Base-by-base conservation (phyloP, 2,329 filamentous ascomycete species). In the Fusarium torulosum region DNA sequence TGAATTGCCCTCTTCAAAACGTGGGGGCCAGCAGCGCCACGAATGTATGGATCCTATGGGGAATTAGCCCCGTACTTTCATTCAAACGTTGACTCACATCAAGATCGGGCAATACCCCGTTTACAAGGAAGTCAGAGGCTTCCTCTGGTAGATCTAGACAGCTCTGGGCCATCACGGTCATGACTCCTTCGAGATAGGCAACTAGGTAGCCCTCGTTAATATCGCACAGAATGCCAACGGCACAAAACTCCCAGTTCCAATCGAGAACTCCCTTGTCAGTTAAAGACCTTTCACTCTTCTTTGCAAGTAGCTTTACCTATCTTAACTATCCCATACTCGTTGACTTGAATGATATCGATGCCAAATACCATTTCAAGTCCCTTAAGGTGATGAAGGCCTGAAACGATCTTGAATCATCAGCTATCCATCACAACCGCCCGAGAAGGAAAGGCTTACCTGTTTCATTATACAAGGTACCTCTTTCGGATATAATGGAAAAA, bases 241-340 rank as follows among this genome's bases (percentile, higher is more conserved):
- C 46, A 10, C 35, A 50, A 40, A 50, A 50, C 35, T 50, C 46
- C 35, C 35, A 40, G 23, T 50, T 50, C 46, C 46, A 50, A 50
- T 50, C 46, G 35, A 40, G 33, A 15, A 50, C 46, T 50, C 46
- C 21, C 25, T 49, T 37, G 21, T 49, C 29, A 49, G 45, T 49
- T 8, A 31, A 25, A 49, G 17, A 2, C 23, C 21, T 50, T 27
- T 29, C 21, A 50, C 15, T 20, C 44, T 46, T 23, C 10, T n/a
- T 11, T 35, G 14, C 13, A 6, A 17, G 17, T 23, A 23, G 46
- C 11, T 40, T 25, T 40, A 50, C 46, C 46, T 40, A 50, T 50
- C 35, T 50, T 50, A 17, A 50, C 11, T 33, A 42, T 4, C 35
- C 46, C 46, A 38, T 50, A 20, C 23, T 50, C 46, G 10, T 50